Percentiles rank a stretch among this genome's conserved stretches.
These are phyloP conservation scores for Pleurostoma richardsiae DNA, from an alignment of 2,329 filamentous ascomycete species.

Conservation along the genomic window DNA sequence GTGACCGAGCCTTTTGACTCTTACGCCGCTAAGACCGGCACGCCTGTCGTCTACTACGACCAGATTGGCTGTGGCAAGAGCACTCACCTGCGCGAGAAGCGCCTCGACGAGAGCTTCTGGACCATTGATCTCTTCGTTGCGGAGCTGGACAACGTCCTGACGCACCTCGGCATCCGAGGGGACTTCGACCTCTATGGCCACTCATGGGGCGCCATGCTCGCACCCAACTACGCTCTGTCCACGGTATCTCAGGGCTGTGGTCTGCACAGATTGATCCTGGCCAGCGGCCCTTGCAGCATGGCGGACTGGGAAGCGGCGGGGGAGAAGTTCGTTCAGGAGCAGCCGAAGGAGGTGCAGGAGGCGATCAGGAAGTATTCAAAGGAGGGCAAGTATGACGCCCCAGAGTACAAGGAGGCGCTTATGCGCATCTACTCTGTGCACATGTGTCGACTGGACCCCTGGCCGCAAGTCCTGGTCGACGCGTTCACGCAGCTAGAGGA, in stretches of 20 bases:
- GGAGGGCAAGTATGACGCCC: constrained; percentile 16
- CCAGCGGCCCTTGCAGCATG: constrained; percentile 23
- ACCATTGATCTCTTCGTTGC: constrained; percentile 14
- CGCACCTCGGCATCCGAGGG: constrained; percentile 7
- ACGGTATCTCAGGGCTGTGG: constrained; percentile 7
- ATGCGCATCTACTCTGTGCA: constrained; percentile 24
- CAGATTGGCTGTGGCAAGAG: constrained; percentile 45
- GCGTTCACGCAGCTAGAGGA: constrained; percentile 22
- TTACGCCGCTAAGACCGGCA: constrained; percentile 17
- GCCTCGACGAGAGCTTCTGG: constrained; percentile 14
- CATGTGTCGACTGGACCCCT: constrained; percentile 21
- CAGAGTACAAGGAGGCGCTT: constrained; percentile 22
- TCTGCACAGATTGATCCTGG: constrained; percentile 19
- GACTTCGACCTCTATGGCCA: constrained; percentile 10
- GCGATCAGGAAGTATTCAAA: constrained; percentile 17
- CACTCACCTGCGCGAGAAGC: constrained; percentile 39
- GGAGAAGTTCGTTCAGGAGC: constrained; percentile 9
- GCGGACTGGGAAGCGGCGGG: constrained; percentile 12
- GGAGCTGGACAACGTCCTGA: constrained; percentile 16
- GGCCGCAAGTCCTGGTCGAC: constrained; percentile 21
- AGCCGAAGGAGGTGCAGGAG: constrained; percentile 14
- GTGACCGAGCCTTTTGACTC: constrained; percentile 12
- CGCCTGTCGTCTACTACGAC: constrained; percentile 46
- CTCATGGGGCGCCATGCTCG: constrained; percentile 8
- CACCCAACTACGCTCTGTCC: constrained; percentile 4